Base-by-base conservation (phyloP, 2,329 filamentous ascomycete species). In the Diaporthe eres region DNA sequence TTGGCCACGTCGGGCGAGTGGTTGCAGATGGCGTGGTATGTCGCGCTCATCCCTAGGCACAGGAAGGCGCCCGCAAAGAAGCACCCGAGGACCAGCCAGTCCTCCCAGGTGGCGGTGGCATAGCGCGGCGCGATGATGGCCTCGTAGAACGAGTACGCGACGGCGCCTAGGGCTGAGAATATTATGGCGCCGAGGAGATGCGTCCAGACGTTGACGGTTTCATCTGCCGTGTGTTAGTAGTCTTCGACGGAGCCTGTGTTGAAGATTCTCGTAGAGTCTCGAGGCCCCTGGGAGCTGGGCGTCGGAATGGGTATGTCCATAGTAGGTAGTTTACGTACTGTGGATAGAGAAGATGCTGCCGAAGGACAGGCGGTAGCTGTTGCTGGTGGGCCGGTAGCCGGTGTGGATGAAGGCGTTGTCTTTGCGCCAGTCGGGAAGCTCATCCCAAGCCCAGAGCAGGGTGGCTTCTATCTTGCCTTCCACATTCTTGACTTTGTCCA, bases 1-100 rank as follows among this genome's bases (percentile, higher is more conserved):
- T 91, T 92, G 2, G 94, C 92, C 19, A 98, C 94, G 2, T 85
- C 85, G 51, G 92, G 90, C 25, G 94, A 97, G 84, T 99, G 97
- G 79, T 98, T 98, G 31, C 89, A 92, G 65, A 98, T 90, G 2
- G 94, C 90, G 83, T 99, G 97, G 82, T 92, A 99, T 3, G 93
- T 94, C 7, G 95, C 94, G 79, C 93, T 95, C 92, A 96, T 94
- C 31, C 93, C 93, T 71, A 97, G 86, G 80, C 94, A 96, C 47
- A 91, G 81, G 39, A 92, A 88, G 2, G 93, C 94, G 60, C 95
- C 95, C 34, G 87, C 86, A 80, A 98, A 95, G 87, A 97, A 98
- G 85, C 92, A 95, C 1, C 87, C 86, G 82, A 98, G 95, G 42
- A 91, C 94, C 49, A 91, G 78, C n/a, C 94, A 87, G 82, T 98